A percentile compares a stretch with the other conserved stretches of the same genome.
phyloP scores from a whole-genome alignment of 257 asterid species.

The Rhazya stricta region DNA sequence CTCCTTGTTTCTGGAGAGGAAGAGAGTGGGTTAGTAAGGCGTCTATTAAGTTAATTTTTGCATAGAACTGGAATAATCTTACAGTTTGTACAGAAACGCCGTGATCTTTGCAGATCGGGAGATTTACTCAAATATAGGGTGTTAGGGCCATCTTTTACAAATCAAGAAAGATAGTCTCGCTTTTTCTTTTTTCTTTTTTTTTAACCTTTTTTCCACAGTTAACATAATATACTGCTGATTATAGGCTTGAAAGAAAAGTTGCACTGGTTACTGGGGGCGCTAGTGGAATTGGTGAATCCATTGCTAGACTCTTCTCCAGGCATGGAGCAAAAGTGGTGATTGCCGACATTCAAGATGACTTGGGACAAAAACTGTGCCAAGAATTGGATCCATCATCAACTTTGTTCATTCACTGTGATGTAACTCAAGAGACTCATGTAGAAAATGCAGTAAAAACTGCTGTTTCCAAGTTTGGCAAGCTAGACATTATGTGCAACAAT shows the following conservation, averaged over 20 bases:
- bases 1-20: no score
- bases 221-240: no score
- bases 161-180: no score
- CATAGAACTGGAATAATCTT: no score
- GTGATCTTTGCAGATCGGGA: no score
- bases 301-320: slow-evolving; percentile 8
- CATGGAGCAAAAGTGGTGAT: slow-evolving; percentile 11
- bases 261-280: slow-evolving; percentile 14
- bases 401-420: slow-evolving; percentile 6
- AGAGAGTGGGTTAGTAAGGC: no score
- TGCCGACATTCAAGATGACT: slow-evolving; percentile 15
- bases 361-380: slow-evolving; percentile 5
- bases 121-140: no score
- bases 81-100: no score
- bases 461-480: slow-evolving; percentile 6
- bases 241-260: slow-evolving; percentile 12
- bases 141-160: no score
- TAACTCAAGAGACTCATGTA: slow-evolving; percentile 3
- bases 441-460: slow-evolving; percentile 6
- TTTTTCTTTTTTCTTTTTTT: no score
- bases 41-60: no score
- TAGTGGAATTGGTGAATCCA: slow-evolving; percentile 9
- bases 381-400: not conserved
- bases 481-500: slow-evolving; percentile 14
- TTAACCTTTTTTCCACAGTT: no score